Evolutionary conservation across 108 stramenopile genomes (phyloP), one percentile per base, ranked within the genome.

Genomic region (Cyclotella cryptica): DNA sequence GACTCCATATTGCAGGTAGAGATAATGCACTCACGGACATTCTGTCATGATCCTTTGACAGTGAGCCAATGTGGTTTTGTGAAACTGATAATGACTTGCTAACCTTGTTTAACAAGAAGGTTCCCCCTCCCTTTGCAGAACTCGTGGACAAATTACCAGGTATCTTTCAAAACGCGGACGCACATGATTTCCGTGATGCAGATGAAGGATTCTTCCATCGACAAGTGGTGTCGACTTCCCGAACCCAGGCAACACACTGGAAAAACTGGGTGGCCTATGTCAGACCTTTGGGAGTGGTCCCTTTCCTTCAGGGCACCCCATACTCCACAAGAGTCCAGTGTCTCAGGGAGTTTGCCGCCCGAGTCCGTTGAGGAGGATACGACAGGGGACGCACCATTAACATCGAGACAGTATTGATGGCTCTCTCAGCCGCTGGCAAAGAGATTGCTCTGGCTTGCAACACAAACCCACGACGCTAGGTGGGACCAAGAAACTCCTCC

Each of bases 21-120:
- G 18, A 66, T 24, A 75, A 80, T 42, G 49, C 21, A 0, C 69
- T 80, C 54, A 70, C 72, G 14, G 79, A 80, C 18, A 74, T 69
- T 13, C 79, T 72, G 15, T 80, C 79, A 2, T 30, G 72, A 0
- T 74, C 72, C 3, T 80, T 73, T 52, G 72, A 66, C 10, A 80
- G 79, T 45, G 52, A 62, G 1, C 40, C 66, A 21, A 28, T 69
- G 22, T 74, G 79, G 79, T 62, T 69, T 10, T 80, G 63, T 46
- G 44, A 42, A 43, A 43, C 58, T 59, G 39, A 74, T 13, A n/a
- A n/a, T n/a, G n/a, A n/a, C n/a, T n/a, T n/a, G n/a, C n/a, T n/a
- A n/a, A n/a, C n/a, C n/a, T n/a, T 74, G 28, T 80, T 69, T 21
- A 74, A 80, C 35, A 9, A 12, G 0, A 15, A 3, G n/a, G 74